Conservation (phyloP, 2,329 filamentous ascomycete genomes). For the Aspergillus texensis region DNA sequence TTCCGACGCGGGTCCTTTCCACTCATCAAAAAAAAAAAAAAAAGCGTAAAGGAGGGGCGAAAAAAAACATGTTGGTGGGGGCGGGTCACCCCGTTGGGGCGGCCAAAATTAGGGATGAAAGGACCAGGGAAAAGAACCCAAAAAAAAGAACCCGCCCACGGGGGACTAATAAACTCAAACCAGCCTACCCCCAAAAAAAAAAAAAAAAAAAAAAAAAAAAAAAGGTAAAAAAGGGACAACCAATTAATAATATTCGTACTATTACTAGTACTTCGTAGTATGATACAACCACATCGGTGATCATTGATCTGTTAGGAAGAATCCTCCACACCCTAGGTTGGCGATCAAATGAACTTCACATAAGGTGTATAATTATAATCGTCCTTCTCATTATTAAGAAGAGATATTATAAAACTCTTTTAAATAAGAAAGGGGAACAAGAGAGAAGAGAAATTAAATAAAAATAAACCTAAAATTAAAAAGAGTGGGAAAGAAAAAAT, state of each 20-base stretch:
- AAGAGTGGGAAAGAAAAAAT: not conserved
- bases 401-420: not conserved
- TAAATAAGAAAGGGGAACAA: not conserved
- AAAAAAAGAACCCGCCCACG: too few species aligned
- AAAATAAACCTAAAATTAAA: not conserved
- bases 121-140: too few species aligned
- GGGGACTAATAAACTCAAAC: too few species aligned
- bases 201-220: not conserved
- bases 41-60: too few species aligned
- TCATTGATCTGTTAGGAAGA: not conserved
- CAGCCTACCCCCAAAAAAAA: too few species aligned
- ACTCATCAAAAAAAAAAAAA: too few species aligned
- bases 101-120: too few species aligned
- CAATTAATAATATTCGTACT: not conserved
- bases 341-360: not conserved
- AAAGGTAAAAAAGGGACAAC: too few species aligned
- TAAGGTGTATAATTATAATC: not conserved
- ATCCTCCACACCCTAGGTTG: not conserved
- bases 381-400: not conserved
- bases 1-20: too few species aligned
- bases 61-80: too few species aligned
- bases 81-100: too few species aligned
- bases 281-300: not conserved
- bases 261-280: not conserved
- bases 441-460: not conserved